Evolutionary conservation across 768 basidiomycete genomes (phyloP).

Genomic region (Auricularia heimuer): DNA sequence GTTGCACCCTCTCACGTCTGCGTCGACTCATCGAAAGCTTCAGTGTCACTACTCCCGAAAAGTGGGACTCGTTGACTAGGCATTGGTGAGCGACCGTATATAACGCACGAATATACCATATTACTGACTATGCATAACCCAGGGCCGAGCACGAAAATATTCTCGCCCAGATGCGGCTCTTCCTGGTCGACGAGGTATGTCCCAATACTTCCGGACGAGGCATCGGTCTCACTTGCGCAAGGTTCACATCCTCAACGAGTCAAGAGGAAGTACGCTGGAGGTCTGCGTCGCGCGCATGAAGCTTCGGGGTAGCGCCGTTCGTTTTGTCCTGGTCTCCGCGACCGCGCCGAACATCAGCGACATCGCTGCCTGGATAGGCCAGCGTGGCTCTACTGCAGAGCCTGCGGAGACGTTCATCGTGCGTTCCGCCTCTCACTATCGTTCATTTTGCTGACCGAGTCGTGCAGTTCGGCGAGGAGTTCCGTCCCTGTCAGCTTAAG

Average conservation of each 20-base stretch:
- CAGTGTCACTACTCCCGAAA: constrained; percentile 48
- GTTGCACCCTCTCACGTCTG: constrained; percentile 6
- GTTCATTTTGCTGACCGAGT: background rate
- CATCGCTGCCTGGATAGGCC: constrained; percentile 80
- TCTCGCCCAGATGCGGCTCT: constrained; percentile 61
- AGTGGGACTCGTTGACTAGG: constrained; percentile 91
- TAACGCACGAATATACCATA: no score
- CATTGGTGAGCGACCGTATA: constrained; percentile 45
- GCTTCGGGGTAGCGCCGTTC: constrained; percentile 51
- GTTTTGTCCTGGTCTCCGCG: constrained; percentile 86
- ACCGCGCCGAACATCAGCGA: constrained; percentile 91
- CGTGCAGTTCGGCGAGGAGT: constrained; percentile 83
- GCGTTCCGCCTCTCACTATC: background rate
- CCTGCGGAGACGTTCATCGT: constrained; percentile 67
- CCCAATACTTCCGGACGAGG: background rate
- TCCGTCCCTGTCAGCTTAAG: constrained; percentile 72
- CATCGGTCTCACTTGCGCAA: constrained; percentile 21
- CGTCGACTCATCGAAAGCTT: background rate
- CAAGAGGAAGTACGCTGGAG: constrained; percentile 85
- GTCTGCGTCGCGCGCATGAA: constrained; percentile 95
- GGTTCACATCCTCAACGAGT: constrained; percentile 90
- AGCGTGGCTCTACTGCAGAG: constrained; percentile 20
- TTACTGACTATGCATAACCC: background rate
- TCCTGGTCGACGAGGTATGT: constrained; percentile 84
- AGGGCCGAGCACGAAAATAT: constrained; percentile 59